Base-by-base conservation (phyloP, 176 grass and related monocot species). In the Oryza rufipogon region DNA sequence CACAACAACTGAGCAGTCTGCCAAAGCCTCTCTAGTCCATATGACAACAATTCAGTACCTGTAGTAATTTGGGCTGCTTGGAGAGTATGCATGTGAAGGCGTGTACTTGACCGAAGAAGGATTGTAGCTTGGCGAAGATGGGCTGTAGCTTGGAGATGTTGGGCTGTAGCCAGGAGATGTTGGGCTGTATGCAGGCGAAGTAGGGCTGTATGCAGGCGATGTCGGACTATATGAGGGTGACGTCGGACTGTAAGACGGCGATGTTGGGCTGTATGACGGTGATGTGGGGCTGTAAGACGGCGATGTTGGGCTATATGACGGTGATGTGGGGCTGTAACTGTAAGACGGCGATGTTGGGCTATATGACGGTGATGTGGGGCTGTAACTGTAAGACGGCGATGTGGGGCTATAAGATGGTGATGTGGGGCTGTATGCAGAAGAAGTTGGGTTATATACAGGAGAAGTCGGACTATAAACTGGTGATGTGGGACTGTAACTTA, bases 11-110 rank as follows among this genome's bases (percentile, higher is more conserved):
- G 10, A 64, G 2, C 30, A 68, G 2, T 13, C n/a, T 54, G 14
- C 60, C 36, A 85, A 88, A 76, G 46, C 13, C 61, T 19, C 30
- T 2, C 9, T 16, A 54, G 68, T 22, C 68, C 20, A 52, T 42
- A 71, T 28, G 0, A 52, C 71, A 51, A 74, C 44, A 34, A 73
- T 22, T 75, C 41, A 69, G 36, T 84, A 83, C 90, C 92, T 93
- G 79, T 98, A 98, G 82, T 98, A 98, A 46, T 84, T 93, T 66
- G 89, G 85, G 78, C 91, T 98, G 56, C 91, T 95, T 36, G 96
- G 95, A 73, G 36, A 38, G 36, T 38, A 38, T 6, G 36, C 36
- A 38, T 38, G 36, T 5, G 36, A 38, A 38, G 36, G 36, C 0
- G 89, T 89, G 66, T 89, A 90, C 34, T 90, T 82, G 25, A 73